Percentiles rank a stretch among this genome's conserved stretches.
Evolutionary conservation across 2,329 filamentous ascomycete species (phyloP).

Genomic region (Periconia digitata): DNA sequence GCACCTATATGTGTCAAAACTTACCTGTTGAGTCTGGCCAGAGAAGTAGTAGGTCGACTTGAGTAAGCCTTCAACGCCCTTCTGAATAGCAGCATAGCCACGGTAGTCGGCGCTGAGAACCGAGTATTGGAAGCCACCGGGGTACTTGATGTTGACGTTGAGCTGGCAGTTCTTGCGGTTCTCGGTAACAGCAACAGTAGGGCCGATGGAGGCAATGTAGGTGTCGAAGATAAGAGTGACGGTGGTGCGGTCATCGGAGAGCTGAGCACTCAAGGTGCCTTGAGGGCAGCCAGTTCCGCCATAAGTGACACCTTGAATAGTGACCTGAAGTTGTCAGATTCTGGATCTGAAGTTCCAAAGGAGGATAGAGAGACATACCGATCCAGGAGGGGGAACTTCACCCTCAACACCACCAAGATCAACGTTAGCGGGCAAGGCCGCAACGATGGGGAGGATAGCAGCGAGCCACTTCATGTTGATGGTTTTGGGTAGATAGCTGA

Average conservation of each 20-base stretch:
- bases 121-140: conserved; percentile 56
- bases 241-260: conserved; percentile 48
- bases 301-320: conserved; percentile 48
- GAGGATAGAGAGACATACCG: conserved; percentile 18
- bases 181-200: conserved; percentile 45
- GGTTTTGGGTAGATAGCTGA: conserved; percentile 14
- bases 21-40: conserved; percentile 47
- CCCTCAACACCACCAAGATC: conserved; percentile 17
- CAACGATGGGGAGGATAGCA: conserved; percentile 36
- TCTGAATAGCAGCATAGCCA: conserved; percentile 52
- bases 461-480: conserved; percentile 43
- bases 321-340: conserved; percentile 36
- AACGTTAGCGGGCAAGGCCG: conserved; percentile 25
- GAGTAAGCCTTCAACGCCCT: conserved; percentile 50
- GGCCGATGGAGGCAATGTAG: conserved; percentile 55
- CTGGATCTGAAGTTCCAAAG: background rate
- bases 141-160: conserved; percentile 55
- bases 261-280: conserved; percentile 46
- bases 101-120: conserved; percentile 56
- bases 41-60: conserved; percentile 60
- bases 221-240: conserved; percentile 57
- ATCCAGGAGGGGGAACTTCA: conserved; percentile 32
- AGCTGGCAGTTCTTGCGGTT: conserved; percentile 58
- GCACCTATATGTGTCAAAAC: background rate
- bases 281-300: conserved; percentile 53